Percentiles rank a stretch among this genome's conserved stretches.
Conservation (phyloP, 2,329 filamentous ascomycete genomes). For the Didymella keratinophila region DNA sequence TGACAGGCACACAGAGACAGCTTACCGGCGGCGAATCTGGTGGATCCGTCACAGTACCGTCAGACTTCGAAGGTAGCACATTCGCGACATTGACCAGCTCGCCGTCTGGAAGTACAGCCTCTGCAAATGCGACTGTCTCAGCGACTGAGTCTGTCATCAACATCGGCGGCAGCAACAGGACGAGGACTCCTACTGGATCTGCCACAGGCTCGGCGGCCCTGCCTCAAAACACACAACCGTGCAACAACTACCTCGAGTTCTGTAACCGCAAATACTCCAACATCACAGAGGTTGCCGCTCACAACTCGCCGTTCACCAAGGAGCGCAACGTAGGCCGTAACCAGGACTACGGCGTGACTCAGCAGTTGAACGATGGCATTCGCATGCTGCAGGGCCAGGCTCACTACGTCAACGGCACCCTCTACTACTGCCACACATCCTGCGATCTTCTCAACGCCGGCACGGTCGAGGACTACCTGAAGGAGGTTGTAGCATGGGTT, state of each 20-base stretch:
- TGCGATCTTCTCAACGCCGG: slow-evolving; percentile 88
- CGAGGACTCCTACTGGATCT: slow-evolving; percentile 32
- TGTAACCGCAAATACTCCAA: slow-evolving; percentile 52
- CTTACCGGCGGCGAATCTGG: slow-evolving; percentile 30
- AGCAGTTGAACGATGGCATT: slow-evolving; percentile 52
- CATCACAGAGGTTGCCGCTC: slow-evolving; percentile 53
- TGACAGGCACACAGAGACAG: slow-evolving; percentile 31
- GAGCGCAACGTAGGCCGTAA: slow-evolving; percentile 47
- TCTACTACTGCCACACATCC: slow-evolving; percentile 85
- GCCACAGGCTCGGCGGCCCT: slow-evolving; percentile 35
- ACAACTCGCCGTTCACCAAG: slow-evolving; percentile 50
- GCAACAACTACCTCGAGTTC: slow-evolving; percentile 53
- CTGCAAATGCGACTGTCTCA: slow-evolving; percentile 36
- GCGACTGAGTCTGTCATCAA: slow-evolving; percentile 35
- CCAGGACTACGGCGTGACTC: slow-evolving; percentile 48
- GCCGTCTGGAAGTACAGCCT: slow-evolving; percentile 25
- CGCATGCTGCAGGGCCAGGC: slow-evolving; percentile 66
- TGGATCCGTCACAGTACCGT: slow-evolving; percentile 38
- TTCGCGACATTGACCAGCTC: slow-evolving; percentile 34
- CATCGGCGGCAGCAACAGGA: slow-evolving; percentile 40
- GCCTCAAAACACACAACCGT: slow-evolving; percentile 53
- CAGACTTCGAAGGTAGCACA: slow-evolving; percentile 40
- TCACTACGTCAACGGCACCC: slow-evolving; percentile 64
- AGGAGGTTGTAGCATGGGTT: slow-evolving; percentile 76
- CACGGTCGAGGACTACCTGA: slow-evolving; percentile 77